Percentiles rank a stretch among this genome's conserved stretches.
Evolutionary conservation across 2,329 filamentous ascomycete genomes (phyloP).

Genomic region (Trichoderma sp.): DNA sequence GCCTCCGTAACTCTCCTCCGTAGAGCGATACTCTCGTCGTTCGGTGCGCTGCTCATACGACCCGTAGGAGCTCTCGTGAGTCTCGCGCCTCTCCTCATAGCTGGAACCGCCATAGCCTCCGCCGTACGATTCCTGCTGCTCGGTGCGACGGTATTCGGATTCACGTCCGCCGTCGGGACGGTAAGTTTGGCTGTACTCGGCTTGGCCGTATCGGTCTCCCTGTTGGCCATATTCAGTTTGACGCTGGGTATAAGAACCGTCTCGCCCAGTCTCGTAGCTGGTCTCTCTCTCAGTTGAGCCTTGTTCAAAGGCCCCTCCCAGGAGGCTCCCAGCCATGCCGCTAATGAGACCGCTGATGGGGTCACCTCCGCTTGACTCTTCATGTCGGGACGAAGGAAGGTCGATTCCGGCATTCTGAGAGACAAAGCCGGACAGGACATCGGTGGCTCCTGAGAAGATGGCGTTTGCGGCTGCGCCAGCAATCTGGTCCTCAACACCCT

Average conservation of each 20-base stretch:
- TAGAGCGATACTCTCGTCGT: constrained; percentile 50
- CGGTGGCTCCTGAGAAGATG: constrained; percentile 60
- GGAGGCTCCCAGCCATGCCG: constrained; percentile 63
- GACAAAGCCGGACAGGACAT: constrained; percentile 53
- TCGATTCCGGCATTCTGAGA: constrained; percentile 51
- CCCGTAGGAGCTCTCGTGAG: constrained; percentile 53
- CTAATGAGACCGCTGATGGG: constrained; percentile 71
- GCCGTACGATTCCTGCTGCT: constrained; percentile 53
- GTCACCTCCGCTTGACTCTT: constrained; percentile 59
- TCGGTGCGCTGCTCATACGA: constrained; percentile 63
- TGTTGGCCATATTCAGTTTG: constrained; percentile 64
- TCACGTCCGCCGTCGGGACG: constrained; percentile 59
- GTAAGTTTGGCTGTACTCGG: constrained; percentile 61
- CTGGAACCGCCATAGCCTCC: constrained; percentile 52
- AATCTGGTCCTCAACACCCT: constrained; percentile 59
- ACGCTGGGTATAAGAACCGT: constrained; percentile 63
- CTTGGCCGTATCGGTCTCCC: constrained; percentile 61
- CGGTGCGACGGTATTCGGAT: constrained; percentile 64
- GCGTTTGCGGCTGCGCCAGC: constrained; percentile 58
- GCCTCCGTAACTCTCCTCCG: constrained; percentile 33
- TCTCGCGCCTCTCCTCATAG: constrained; percentile 61
- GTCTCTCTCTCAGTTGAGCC: constrained; percentile 58
- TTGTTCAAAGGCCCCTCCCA: constrained; percentile 62
- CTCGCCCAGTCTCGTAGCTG: constrained; percentile 56
- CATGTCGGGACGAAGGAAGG: constrained; percentile 38